phyloP scores from a whole-genome alignment of 208 protist genomes.

The Histomonas meleagridis region DNA sequence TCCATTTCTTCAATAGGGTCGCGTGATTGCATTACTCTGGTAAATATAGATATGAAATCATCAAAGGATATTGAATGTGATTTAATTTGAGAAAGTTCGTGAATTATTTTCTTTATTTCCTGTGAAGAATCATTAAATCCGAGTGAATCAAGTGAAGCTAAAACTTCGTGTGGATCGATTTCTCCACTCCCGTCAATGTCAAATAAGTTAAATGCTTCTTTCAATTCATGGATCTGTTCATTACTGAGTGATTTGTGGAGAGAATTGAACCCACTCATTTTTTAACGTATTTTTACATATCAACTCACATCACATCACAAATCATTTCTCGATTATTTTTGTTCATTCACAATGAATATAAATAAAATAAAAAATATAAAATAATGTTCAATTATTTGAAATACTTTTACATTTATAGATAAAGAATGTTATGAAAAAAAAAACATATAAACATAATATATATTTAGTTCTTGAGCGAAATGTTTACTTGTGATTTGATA shows the following conservation, averaged over 20 bases:
- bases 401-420: too few species aligned
- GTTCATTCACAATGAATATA: too few species aligned
- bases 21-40: not conserved
- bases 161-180: not conserved
- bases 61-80: not conserved
- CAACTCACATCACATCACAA: too few species aligned
- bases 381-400: too few species aligned
- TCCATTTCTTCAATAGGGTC: slow-evolving; percentile 56
- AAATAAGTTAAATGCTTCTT: slow-evolving; percentile 34
- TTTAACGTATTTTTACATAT: too few species aligned
- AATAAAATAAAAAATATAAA: too few species aligned
- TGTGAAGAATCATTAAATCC: not conserved
- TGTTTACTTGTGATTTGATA: too few species aligned
- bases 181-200: not conserved
- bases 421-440: too few species aligned
- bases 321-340: too few species aligned
- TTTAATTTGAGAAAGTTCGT: not conserved
- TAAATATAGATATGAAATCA: slow-evolving; percentile 22
- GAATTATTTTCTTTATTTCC: not conserved
- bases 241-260: not conserved
- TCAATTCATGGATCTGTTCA: not conserved
- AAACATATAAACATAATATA: too few species aligned
- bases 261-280: too few species aligned
- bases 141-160: not conserved
- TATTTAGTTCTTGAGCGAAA: too few species aligned